Evolutionary conservation across 257 asterid genomes (phyloP).

Genomic region (Ilex asprella): DNA sequence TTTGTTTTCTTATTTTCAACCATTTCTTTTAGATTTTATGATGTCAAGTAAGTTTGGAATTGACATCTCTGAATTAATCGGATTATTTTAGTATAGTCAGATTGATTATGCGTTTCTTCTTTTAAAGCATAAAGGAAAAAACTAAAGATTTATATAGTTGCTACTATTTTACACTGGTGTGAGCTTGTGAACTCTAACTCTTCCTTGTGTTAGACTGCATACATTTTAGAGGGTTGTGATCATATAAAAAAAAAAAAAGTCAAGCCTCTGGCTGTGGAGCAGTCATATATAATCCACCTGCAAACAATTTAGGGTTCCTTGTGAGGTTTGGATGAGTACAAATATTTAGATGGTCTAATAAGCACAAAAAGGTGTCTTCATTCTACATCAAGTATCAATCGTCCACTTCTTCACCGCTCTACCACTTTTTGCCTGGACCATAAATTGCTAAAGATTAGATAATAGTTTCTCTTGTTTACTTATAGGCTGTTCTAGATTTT

Average conservation of each 20-base stretch:
- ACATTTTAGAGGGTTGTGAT: no score
- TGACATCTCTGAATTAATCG: neutral
- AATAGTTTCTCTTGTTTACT: slow-evolving; percentile 16
- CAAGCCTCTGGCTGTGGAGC: neutral
- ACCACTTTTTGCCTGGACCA: slow-evolving; percentile 28
- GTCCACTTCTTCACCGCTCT: slow-evolving; percentile 8
- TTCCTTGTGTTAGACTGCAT: neutral
- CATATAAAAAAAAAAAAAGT: neutral
- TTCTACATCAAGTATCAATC: slow-evolving; percentile 31
- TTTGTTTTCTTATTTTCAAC: neutral
- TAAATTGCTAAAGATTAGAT: slow-evolving; percentile 19
- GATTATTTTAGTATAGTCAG: neutral
- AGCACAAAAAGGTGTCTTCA: slow-evolving; percentile 22
- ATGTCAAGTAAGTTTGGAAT: neutral
- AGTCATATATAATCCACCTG: neutral
- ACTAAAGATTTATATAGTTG: neutral
- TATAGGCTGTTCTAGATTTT: slow-evolving; percentile 48
- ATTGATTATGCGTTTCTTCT: neutral
- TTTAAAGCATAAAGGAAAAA: slow-evolving; percentile 1
- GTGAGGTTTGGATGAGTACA: slow-evolving; percentile 13
- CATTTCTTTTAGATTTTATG: neutral
- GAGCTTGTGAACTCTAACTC: neutral
- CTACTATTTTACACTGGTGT: slow-evolving; percentile 8
- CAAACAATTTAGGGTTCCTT: neutral
- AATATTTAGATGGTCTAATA: slow-evolving; percentile 17